Base-by-base conservation (phyloP, 2,329 filamentous ascomycete species). In the Passalora sequoiae region DNA sequence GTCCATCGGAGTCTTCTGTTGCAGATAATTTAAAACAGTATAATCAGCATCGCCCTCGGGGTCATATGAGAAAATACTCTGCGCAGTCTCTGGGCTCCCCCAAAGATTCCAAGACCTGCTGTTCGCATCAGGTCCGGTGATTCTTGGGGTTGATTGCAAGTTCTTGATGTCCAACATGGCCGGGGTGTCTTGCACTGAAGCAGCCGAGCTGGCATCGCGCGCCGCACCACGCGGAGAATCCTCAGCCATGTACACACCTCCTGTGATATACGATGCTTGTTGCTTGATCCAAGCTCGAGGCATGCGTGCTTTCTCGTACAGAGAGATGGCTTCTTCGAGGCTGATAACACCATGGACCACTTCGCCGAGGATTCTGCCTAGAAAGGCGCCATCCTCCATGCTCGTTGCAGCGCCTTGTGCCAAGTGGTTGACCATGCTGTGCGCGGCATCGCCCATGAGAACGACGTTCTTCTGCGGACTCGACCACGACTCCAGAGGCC, bases 361-460 rank as follows among this genome's bases (percentile, higher is more conserved):
- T 39, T 62, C 58, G 1, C 53, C 54, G 19, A 70, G 52, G 35
- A 65, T 61, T 10, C 59, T 51, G 9, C 60, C 67, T 0, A 70
- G 59, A 43, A 69, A 69, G 2, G 63, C 64, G 4, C 66, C 67
- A 49, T 70, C 68, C 56, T 71, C 68, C 65, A 71, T 70, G 2
- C 61, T 58, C 1, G 67, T 69, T 3, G 67, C 68, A 10, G 67
- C 67, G 6, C 69, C 68, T 52, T 71, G 69, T 1, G 67, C 67
- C 60, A 70, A 68, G 44, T 69, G 63, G 37, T 69, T 69, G 6
- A 66, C 61, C 68, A 69, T 70, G 19, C 52, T 60, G 49, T 66
- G 66, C 1, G 63, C 66, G 0, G 66, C 67, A 21, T 49, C 49
- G 6, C 69, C 68, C 52, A 69, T 66, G 13, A 71, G 49, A 1